Base-by-base conservation (phyloP, 495 filamentous ascomycete genomes). In the Annulohypoxylon moriforme region DNA sequence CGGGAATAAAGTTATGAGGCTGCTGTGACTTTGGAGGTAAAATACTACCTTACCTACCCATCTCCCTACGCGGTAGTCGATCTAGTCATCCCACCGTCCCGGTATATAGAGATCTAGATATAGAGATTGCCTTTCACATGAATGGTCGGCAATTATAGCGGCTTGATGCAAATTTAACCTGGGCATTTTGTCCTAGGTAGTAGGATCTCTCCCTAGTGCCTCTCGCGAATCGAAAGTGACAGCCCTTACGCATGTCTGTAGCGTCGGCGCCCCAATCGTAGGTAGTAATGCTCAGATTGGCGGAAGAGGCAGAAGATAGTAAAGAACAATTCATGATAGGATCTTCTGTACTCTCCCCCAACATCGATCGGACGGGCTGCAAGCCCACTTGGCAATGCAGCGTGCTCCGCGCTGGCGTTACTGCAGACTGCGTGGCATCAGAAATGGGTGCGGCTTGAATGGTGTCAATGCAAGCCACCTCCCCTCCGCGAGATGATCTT, bases 351-450 rank as follows among this genome's bases (percentile, higher is more conserved):
- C 40, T 40, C 31, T 63, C 66, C 67, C 66, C 60, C 44, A 64
- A 40, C 38, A 66, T 73, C 65, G 65, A 73, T 73, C 71, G 66
- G 66, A 50, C 62, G 50, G 61, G 57, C 66, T 67, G 71, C 66
- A 59, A 66, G 62, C 59, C 25, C 67, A 63, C 66, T 38, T 73
- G 71, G 66, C 66, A 69, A 65, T 73, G 71, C 71, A 73, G 46
- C 50, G 53, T 60, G 61, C 52, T 69, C 57, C 44, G 66, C 44
- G 66, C 36, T 66, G 62, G 66, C 71, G 52, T 68, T 65, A 50
- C 67, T 69, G 71, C 66, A 73, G 66, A 46, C 61, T 73, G 70
- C 70, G 67, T 73, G 56, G 55, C 65, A 73, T 68, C 56, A 57
- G 13, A 55, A 47, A 29, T 63, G 63, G 68, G 56, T 58, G 63